These are phyloP conservation scores for Rhodamnia argentea DNA, from an alignment of 345 rosid genomes.

Conservation along the genomic window DNA sequence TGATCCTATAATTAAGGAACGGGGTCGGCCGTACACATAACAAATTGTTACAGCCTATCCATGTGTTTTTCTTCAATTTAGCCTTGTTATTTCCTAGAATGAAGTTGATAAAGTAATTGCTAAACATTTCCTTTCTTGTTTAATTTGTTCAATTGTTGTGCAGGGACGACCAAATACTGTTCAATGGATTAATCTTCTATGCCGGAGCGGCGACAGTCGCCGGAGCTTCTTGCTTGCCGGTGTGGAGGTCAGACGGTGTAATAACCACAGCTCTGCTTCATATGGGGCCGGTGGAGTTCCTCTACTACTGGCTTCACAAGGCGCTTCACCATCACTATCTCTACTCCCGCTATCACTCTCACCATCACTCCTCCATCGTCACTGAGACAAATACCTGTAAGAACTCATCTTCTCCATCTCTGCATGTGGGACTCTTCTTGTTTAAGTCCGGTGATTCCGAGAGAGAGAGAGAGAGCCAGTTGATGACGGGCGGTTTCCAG, in stretches of 20 bases:
- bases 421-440: neutral
- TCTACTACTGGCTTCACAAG: slow-evolving; percentile 75
- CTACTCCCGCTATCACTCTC: slow-evolving; percentile 89
- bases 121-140: neutral
- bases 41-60: neutral
- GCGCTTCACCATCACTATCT: slow-evolving; percentile 77
- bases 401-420: slow-evolving; percentile 24
- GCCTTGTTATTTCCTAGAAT: neutral
- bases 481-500: neutral
- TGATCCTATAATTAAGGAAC: neutral
- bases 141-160: neutral
- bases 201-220: neutral
- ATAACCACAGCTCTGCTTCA: slow-evolving; percentile 38
- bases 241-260: slow-evolving; percentile 56
- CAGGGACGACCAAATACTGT: slow-evolving; percentile 75
- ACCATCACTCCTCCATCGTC: slow-evolving; percentile 78
- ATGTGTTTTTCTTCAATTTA: neutral
- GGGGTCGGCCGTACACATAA: neutral
- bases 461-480: neutral
- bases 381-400: slow-evolving; percentile 81
- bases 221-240: slow-evolving; percentile 26
- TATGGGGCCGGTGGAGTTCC: slow-evolving; percentile 68
- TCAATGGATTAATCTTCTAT: slow-evolving; percentile 46
- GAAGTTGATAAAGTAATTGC: neutral
- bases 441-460: neutral